Percentiles rank a stretch among this genome's conserved stretches.
phyloP scores from a whole-genome alignment of 1,284 basidiomycete species.

The Sanghuangporus weigelae region DNA sequence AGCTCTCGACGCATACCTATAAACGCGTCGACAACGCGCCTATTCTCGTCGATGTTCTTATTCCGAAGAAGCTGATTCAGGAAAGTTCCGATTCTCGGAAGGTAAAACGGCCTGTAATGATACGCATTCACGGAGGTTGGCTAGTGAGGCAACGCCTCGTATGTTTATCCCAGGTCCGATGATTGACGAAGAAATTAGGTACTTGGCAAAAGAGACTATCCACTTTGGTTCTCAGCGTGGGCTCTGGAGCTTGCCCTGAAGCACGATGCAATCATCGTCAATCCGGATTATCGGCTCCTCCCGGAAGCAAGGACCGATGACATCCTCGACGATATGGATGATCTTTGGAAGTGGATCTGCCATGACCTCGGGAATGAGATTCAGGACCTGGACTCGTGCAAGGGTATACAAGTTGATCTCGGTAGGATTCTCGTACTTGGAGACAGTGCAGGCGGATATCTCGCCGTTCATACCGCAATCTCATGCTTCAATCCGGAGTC shows the following conservation, averaged over 20 bases:
- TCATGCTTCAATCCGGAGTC: background rate
- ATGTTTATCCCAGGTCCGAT: background rate
- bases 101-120: background rate
- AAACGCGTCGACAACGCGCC: slow-evolving; percentile 4
- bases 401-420: background rate
- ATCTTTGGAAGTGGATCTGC: slow-evolving; percentile 9
- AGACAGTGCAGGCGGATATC: slow-evolving; percentile 12
- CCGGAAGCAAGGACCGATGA: slow-evolving; percentile 6
- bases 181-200: background rate
- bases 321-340: slow-evolving; percentile 11
- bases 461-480: slow-evolving; percentile 8
- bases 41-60: slow-evolving; percentile 6
- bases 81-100: background rate
- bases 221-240: slow-evolving; percentile 9
- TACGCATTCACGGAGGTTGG: slow-evolving; percentile 16
- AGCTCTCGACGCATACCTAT: slow-evolving; percentile 9
- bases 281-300: slow-evolving; percentile 13
- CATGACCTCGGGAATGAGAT: background rate
- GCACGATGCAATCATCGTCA: slow-evolving; percentile 13
- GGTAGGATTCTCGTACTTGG: slow-evolving; percentile 1
- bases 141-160: background rate
- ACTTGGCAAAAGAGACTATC: slow-evolving; percentile 1
- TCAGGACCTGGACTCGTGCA: background rate
- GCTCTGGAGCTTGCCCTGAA: slow-evolving; percentile 8
- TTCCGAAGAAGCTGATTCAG: slow-evolving; percentile 7